phyloP scores from a whole-genome alignment of 495 filamentous ascomycete genomes.

The Chaetomium fimeti region DNA sequence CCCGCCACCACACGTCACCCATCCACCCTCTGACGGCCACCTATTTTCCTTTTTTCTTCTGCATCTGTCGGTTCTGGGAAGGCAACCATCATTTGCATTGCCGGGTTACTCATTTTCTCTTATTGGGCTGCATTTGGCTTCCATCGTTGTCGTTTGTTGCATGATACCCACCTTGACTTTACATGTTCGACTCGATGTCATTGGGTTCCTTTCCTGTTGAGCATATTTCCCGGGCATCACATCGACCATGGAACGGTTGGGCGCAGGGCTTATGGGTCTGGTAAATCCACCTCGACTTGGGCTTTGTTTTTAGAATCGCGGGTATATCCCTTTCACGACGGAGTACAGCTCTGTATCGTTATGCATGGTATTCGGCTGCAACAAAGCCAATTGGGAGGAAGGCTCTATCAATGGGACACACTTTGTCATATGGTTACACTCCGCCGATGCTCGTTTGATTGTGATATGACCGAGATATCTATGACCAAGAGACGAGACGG shows the following conservation, averaged over 20 bases:
- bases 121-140: neutral
- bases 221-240: neutral
- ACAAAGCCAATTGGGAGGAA: conserved; percentile 27
- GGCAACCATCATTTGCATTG: neutral
- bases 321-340: neutral
- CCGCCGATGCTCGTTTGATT: too few relatives aligned
- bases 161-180: conserved; percentile 30
- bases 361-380: conserved; percentile 5
- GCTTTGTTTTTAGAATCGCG: neutral
- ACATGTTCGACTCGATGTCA: conserved; percentile 6
- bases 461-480: too few relatives aligned
- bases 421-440: neutral
- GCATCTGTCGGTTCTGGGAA: neutral
- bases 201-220: neutral
- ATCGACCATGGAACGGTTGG: neutral
- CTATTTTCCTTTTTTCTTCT: neutral
- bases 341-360: neutral
- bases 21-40: neutral
- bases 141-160: conserved; percentile 1
- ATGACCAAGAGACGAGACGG: too few relatives aligned
- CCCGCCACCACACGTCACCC: neutral
- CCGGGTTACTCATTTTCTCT: neutral
- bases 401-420: conserved; percentile 3
- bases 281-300: neutral
- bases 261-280: too few relatives aligned